Conservation (phyloP, 352 stramenopile genomes). For the Globisporangium echinulatum region DNA sequence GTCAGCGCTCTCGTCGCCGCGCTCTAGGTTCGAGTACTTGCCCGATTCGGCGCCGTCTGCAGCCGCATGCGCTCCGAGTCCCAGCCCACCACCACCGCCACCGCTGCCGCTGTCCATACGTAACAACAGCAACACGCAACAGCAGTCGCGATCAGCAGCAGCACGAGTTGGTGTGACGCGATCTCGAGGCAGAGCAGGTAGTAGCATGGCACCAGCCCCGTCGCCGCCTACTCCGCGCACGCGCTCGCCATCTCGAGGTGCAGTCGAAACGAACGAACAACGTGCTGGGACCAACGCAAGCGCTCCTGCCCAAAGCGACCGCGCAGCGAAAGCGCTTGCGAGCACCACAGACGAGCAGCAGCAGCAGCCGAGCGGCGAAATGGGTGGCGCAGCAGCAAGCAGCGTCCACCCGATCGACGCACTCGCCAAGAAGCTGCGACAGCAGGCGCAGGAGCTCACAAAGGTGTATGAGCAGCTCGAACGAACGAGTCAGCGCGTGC, state of each 20-base stretch:
- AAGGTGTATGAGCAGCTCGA: constrained; percentile 66
- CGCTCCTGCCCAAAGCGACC: too few relatives aligned
- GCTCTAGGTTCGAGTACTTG: constrained; percentile 9
- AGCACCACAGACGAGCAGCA: too few relatives aligned
- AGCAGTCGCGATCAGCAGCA: not conserved
- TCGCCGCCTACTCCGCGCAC: too few relatives aligned
- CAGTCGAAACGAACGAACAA: too few relatives aligned
- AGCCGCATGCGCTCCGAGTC: not conserved
- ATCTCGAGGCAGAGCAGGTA: too few relatives aligned
- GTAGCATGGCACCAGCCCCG: too few relatives aligned
- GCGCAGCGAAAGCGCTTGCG: too few relatives aligned
- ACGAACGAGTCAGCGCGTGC: constrained; percentile 39
- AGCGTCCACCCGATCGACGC: constrained; percentile 53
- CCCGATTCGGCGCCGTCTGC: not conserved
- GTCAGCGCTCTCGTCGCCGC: constrained; percentile 4
- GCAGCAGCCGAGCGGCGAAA: too few relatives aligned
- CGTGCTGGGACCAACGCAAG: too few relatives aligned
- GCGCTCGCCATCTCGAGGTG: too few relatives aligned
- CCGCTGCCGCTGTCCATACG: not conserved
- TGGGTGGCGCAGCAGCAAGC: not conserved
- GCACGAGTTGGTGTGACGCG: too few relatives aligned
- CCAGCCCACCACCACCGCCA: not conserved
- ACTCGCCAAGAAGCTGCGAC: constrained; percentile 64
- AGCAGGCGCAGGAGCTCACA: constrained; percentile 65
- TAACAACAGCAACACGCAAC: too few relatives aligned